A percentile compares a stretch with the other conserved stretches of the same genome.
Conservation (phyloP, 2,329 filamentous ascomycete genomes). For the Botrytis medusae region DNA sequence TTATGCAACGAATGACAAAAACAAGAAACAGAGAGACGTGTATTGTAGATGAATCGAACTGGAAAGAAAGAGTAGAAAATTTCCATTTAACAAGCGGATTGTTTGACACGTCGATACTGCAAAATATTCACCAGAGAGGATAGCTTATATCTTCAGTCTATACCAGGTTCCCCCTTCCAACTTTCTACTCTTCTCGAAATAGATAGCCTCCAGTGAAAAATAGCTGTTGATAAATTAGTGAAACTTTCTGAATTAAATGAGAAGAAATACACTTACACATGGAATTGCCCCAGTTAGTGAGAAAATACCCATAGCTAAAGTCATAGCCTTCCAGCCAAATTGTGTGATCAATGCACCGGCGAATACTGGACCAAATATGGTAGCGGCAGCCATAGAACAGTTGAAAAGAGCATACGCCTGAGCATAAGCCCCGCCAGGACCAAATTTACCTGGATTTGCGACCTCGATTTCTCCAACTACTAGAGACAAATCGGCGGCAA, state of each 20-base stretch:
- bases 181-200: conserved; percentile 26
- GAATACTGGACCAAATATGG: conserved; percentile 51
- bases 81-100: background rate
- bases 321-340: conserved; percentile 53
- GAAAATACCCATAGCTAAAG: conserved; percentile 48
- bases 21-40: background rate
- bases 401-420: conserved; percentile 58
- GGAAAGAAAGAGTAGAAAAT: background rate
- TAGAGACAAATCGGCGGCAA: conserved; percentile 67
- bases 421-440: conserved; percentile 55
- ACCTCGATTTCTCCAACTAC: conserved; percentile 55
- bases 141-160: background rate
- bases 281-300: conserved; percentile 45
- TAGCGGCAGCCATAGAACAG: conserved; percentile 51
- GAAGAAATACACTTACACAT: conserved; percentile 63
- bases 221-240: background rate
- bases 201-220: conserved; percentile 13
- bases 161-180: background rate
- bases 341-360: conserved; percentile 48
- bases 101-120: background rate
- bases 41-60: background rate
- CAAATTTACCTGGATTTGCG: conserved; percentile 50
- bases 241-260: background rate
- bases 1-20: background rate
- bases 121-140: background rate